Evolutionary conservation across 345 rosid genomes (phyloP).

Genomic region (Eucalyptus leucophloia): DNA sequence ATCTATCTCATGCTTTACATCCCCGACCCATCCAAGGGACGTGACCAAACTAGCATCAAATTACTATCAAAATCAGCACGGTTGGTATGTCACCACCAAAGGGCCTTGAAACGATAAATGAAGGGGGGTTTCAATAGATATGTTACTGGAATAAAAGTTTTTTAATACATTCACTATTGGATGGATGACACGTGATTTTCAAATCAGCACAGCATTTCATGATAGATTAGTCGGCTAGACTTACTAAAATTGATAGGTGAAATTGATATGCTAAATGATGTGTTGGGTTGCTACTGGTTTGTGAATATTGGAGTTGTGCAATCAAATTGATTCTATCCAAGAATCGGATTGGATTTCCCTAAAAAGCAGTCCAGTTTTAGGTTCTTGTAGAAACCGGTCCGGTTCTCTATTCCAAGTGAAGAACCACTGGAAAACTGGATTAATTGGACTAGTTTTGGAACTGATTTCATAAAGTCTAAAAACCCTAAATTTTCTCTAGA

Average conservation of each 20-base stretch:
- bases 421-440: neutral
- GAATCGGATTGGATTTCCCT: rapidly evolving
- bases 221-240: neutral
- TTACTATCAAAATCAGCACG: neutral
- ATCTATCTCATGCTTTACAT: neutral
- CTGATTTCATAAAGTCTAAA: neutral
- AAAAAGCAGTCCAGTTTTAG: rapidly evolving
- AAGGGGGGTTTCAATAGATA: neutral
- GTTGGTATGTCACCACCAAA: too few relatives aligned
- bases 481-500: too few relatives aligned
- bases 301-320: neutral
- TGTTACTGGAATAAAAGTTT: rapidly evolving
- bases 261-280: neutral
- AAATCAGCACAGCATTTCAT: neutral
- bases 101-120: neutral
- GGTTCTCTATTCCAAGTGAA: neutral
- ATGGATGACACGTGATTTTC: neutral
- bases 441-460: neutral
- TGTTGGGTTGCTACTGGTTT: neutral
- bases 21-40: neutral
- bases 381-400: rapidly evolving
- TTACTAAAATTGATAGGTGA: neutral
- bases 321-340: too few relatives aligned
- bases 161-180: neutral
- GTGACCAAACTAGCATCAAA: neutral